Percentiles rank a stretch among this genome's conserved stretches.
Conservation (phyloP, 345 rosid genomes). For the Triadica sebifera region DNA sequence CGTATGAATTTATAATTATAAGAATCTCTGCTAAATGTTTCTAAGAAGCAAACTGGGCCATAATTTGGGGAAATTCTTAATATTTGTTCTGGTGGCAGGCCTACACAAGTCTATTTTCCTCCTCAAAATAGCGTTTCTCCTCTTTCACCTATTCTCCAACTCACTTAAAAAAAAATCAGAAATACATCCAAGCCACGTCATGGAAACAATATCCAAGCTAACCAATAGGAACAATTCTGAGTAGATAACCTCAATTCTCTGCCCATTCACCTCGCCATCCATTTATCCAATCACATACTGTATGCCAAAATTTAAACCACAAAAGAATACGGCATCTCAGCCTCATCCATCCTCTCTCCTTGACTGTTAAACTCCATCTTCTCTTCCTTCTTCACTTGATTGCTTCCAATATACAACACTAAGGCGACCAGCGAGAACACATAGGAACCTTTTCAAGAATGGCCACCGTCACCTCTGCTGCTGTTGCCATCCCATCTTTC, state of each 20-base stretch:
- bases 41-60: no score
- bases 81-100: no score
- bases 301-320: conserved; percentile 35
- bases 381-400: conserved; percentile 11
- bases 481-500: conserved; percentile 74
- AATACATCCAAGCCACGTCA: conserved; percentile 37
- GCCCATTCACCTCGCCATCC: conserved; percentile 22
- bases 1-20: no score
- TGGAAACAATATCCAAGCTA: conserved; percentile 28
- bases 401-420: not conserved
- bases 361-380: conserved; percentile 20
- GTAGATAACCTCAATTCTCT: conserved; percentile 35
- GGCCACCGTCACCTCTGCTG: conserved; percentile 83
- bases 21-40: no score
- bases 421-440: not conserved
- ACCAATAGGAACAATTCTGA: conserved; percentile 45
- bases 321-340: conserved; percentile 23
- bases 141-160: no score
- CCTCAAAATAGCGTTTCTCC: no score
- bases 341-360: not conserved
- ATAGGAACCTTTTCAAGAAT: conserved; percentile 17
- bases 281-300: conserved; percentile 24
- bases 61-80: no score
- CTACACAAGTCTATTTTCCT: no score
- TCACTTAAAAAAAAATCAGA: conserved; percentile 5